These are phyloP conservation scores for Candida railenensis DNA, from an alignment of 805 yeast genomes.

Conservation along the genomic window DNA sequence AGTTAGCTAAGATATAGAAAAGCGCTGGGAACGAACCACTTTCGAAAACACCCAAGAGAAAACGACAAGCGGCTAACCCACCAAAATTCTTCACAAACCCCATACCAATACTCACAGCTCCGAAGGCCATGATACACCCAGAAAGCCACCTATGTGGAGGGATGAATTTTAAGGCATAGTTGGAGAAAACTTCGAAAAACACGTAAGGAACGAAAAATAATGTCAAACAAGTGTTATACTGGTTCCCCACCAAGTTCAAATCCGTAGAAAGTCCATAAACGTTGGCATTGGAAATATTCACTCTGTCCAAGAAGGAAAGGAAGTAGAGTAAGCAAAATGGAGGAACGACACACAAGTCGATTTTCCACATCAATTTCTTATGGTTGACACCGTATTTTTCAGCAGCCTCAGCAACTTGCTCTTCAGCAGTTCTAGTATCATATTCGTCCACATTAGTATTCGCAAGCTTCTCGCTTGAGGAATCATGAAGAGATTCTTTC, in stretches of 20 bases:
- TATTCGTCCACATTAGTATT: neutral
- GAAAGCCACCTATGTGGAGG: slow-evolving; percentile 67
- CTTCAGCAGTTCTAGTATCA: neutral
- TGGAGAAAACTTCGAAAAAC: slow-evolving; percentile 62
- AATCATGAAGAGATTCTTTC: neutral
- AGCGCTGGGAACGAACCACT: slow-evolving; percentile 75
- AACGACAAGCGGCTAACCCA: slow-evolving; percentile 59
- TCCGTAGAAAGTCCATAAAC: slow-evolving; percentile 65
- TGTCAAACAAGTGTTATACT: slow-evolving; percentile 64
- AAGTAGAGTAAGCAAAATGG: slow-evolving; percentile 75
- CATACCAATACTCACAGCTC: slow-evolving; percentile 61
- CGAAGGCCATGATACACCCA: slow-evolving; percentile 59
- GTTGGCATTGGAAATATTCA: slow-evolving; percentile 79
- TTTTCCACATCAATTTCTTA: slow-evolving; percentile 55
- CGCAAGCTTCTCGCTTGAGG: neutral
- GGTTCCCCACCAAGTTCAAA: slow-evolving; percentile 52
- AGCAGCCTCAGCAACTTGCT: slow-evolving; percentile 21
- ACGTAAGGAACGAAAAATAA: slow-evolving; percentile 73
- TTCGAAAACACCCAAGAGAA: slow-evolving; percentile 66
- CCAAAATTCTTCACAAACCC: slow-evolving; percentile 62
- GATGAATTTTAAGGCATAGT: slow-evolving; percentile 55
- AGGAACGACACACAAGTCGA: slow-evolving; percentile 70
- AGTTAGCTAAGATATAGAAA: slow-evolving; percentile 66
- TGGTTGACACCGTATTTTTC: slow-evolving; percentile 49
- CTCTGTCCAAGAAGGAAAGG: slow-evolving; percentile 77